Percentiles rank a stretch among this genome's conserved stretches.
Conservation (phyloP, 805 yeast genomes). For the Saccharomycopsis javanensis region DNA sequence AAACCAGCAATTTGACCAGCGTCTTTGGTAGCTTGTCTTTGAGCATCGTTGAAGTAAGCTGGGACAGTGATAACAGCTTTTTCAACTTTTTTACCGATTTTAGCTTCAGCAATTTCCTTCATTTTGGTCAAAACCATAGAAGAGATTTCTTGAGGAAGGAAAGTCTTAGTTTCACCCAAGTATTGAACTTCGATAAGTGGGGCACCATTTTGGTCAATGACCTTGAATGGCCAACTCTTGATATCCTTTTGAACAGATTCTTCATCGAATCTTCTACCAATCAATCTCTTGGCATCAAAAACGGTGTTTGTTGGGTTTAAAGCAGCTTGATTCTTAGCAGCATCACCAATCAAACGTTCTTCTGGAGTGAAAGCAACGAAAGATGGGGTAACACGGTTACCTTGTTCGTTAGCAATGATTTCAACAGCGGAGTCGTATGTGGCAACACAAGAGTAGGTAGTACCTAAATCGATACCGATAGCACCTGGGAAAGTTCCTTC, state of each 20-base stretch:
- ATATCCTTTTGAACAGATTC: slow-evolving; percentile 77
- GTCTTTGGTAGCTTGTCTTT: slow-evolving; percentile 75
- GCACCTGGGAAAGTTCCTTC: slow-evolving; percentile 99
- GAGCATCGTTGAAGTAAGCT: slow-evolving; percentile 73
- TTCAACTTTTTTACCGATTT: slow-evolving; percentile 60
- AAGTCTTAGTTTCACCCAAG: slow-evolving; percentile 58
- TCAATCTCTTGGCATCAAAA: slow-evolving; percentile 76
- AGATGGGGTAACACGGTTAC: slow-evolving; percentile 79
- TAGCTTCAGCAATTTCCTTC: slow-evolving; percentile 75
- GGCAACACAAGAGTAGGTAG: slow-evolving; percentile 75
- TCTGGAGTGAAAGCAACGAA: slow-evolving; percentile 72
- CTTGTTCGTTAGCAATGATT: slow-evolving; percentile 75
- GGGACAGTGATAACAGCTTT: slow-evolving; percentile 74
- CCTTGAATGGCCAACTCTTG: slow-evolving; percentile 83
- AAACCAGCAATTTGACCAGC: slow-evolving; percentile 76
- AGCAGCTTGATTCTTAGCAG: slow-evolving; percentile 79
- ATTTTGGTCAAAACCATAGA: slow-evolving; percentile 73
- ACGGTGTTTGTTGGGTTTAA: slow-evolving; percentile 69
- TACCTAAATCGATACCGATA: slow-evolving; percentile 98
- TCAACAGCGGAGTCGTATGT: slow-evolving; percentile 70
- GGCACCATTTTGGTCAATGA: slow-evolving; percentile 52
- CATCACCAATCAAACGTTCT: slow-evolving; percentile 75
- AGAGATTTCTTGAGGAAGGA: slow-evolving; percentile 68
- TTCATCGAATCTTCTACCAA: slow-evolving; percentile 70
- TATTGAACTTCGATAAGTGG: slow-evolving; percentile 64